Conservation (phyloP, 306 rosid genomes). For the Trichosanthes cucumerina region DNA sequence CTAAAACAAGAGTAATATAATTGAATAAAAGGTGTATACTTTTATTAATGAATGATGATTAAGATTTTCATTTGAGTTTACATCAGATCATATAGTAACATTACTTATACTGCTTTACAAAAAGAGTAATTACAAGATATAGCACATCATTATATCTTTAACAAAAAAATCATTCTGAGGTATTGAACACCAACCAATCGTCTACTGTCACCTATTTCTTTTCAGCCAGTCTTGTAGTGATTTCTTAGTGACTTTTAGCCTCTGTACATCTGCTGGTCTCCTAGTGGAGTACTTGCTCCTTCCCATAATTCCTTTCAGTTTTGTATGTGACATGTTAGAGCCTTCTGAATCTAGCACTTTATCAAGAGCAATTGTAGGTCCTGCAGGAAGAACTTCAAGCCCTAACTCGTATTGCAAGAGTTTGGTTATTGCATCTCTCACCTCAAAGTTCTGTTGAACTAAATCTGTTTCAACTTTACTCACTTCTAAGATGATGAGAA, state of each 20-base stretch:
- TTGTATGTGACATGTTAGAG: slow-evolving; percentile 17
- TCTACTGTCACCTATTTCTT: slow-evolving; percentile 20
- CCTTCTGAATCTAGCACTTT: slow-evolving; percentile 20
- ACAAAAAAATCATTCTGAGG: background rate
- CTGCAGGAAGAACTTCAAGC: slow-evolving; percentile 52
- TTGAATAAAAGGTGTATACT: background rate
- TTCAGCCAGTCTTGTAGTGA: slow-evolving; percentile 61
- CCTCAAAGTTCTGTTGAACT: slow-evolving; percentile 29
- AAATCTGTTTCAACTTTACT: slow-evolving; percentile 33
- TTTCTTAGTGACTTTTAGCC: slow-evolving; percentile 62
- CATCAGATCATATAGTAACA: background rate
- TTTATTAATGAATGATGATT: background rate
- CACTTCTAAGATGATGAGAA: slow-evolving; percentile 64
- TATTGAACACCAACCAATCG: background rate
- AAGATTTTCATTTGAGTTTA: background rate
- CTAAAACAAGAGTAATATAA: background rate
- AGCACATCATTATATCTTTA: background rate
- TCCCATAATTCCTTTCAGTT: slow-evolving; percentile 18
- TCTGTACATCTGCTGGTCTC: slow-evolving; percentile 62
- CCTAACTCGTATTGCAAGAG: slow-evolving; percentile 69
- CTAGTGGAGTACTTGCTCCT: slow-evolving; percentile 39
- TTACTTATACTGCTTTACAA: background rate
- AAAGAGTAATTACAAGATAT: background rate
- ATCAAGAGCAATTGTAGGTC: slow-evolving; percentile 28
- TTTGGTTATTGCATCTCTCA: slow-evolving; percentile 51